Percentiles rank a stretch among this genome's conserved stretches.
These are phyloP conservation scores for Aspergillus udagawae DNA, from an alignment of 2,329 filamentous ascomycete species.

Conservation along the genomic window DNA sequence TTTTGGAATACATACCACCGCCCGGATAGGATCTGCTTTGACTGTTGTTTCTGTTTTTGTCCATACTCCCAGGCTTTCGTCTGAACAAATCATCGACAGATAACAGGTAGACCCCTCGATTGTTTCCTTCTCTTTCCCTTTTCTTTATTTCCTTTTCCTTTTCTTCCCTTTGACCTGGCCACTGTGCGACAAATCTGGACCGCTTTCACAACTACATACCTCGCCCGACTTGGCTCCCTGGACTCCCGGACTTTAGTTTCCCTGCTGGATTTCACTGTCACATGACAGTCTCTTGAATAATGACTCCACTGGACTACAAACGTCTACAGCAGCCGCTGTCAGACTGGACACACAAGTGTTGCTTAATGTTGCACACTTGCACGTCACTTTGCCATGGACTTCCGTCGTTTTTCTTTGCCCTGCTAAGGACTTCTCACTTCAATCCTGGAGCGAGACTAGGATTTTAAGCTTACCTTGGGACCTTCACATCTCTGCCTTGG, in stretches of 20 bases:
- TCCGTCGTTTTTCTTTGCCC: slow-evolving; percentile 6
- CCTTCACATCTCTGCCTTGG: not conserved
- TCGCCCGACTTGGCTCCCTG: not conserved
- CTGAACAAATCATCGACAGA: slow-evolving; percentile 24
- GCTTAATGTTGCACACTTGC: slow-evolving; percentile 38
- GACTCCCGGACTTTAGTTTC: slow-evolving; percentile 8
- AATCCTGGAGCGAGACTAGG: slow-evolving; percentile 27
- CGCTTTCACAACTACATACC: slow-evolving; percentile 1
- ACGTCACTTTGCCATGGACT: slow-evolving; percentile 10
- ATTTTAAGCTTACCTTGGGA: slow-evolving; percentile 14
- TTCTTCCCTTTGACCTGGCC: slow-evolving; percentile 14
- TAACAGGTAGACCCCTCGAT: slow-evolving; percentile 42
- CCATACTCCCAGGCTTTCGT: slow-evolving; percentile 21
- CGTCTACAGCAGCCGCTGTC: slow-evolving; percentile 31
- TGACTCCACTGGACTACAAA: slow-evolving; percentile 18
- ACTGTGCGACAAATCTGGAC: slow-evolving; percentile 6
- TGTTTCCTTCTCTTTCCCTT: slow-evolving; percentile 26
- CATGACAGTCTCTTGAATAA: slow-evolving; percentile 21
- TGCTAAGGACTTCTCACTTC: slow-evolving; percentile 17
- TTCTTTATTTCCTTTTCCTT: slow-evolving; percentile 17
- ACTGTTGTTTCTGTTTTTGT: slow-evolving; percentile 27
- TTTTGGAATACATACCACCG: slow-evolving; percentile 27
- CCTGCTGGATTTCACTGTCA: slow-evolving; percentile 15
- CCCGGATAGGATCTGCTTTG: slow-evolving; percentile 32
- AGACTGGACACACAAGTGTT: slow-evolving; percentile 35